Base-by-base conservation (phyloP, 1,139 yeast genomes). In the Pichia sp. region DNA sequence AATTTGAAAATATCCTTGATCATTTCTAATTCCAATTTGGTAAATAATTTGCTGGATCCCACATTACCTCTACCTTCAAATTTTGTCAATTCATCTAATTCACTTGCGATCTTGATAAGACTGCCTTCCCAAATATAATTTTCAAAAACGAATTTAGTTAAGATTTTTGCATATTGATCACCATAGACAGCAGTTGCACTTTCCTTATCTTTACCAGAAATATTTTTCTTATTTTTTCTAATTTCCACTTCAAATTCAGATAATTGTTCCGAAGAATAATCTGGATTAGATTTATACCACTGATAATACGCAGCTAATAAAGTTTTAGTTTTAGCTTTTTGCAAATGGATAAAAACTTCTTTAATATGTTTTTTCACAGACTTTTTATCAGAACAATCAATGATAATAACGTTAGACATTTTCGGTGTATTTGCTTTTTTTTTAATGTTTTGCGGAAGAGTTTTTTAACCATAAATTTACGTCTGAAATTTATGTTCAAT, bases 251-350 rank as follows among this genome's bases (percentile, higher is more conserved):
- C 48, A 37, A 52, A 43, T 31, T 32, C 46, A 25, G 30, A 34
- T 11, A 46, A 7, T 4, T 41, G 39, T 5, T 39, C 26, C 9
- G 34, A 28, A 4, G 34, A 34, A 30, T 8, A 29, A n/a, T 37
- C 42, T 9, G 53, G 50, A 9, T 47, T 42, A 9, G 45, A 43
- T 25, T 37, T 18, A 40, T 50, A 50, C 62, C 63, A 60, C 5
- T 45, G 29, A 34, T 51, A 48, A 43, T 51, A 56, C 8, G 53
- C 47, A 39, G 47, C 46, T 6, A 58, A 37, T 10, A 60, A 51
- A 3, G 50, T 52, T 35, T 46, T 47, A 5, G 55, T 56, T 37
- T 60, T 60, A 34, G 48, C 43, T 42, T 59, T 59, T 8, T 56
- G 53, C 7, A 60, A 42, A 36, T 56, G 56, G 38, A 43, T 48